Conservation (phyloP, 768 basidiomycete genomes). For the Termitomyces sp. region DNA sequence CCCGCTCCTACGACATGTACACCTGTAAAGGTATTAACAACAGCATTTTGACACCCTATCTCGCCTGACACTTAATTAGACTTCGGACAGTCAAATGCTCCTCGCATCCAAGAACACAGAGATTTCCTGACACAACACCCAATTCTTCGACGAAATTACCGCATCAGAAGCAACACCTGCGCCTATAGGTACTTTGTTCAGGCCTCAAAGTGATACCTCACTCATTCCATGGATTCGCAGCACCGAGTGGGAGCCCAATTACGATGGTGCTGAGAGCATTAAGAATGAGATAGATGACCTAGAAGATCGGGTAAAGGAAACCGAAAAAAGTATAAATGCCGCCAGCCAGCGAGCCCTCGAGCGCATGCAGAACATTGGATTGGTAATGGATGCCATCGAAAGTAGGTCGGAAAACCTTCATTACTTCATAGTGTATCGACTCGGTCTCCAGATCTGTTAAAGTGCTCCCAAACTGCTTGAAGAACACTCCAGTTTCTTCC, state of each 20-base stretch:
- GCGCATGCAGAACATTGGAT: not conserved
- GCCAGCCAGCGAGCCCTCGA: not conserved
- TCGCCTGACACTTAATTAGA: not conserved
- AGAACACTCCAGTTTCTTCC: too few species aligned
- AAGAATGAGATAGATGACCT: not conserved
- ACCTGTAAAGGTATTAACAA: not conserved
- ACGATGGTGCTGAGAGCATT: not conserved
- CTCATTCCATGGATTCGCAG: not conserved
- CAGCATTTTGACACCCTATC: not conserved
- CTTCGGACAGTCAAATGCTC: not conserved
- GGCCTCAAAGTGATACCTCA: too few species aligned
- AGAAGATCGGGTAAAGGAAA: not conserved
- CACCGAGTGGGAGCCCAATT: not conserved
- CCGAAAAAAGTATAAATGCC: not conserved
- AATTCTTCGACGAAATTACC: not conserved
- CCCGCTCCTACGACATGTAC: not conserved
- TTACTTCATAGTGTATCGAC: too few species aligned
- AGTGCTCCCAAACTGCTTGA: not conserved
- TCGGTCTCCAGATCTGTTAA: not conserved
- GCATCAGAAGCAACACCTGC: not conserved
- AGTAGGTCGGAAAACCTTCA: not conserved
- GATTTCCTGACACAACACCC: conserved; percentile 1
- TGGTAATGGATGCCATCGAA: not conserved
- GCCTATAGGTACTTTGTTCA: not conserved
- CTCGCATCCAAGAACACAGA: not conserved